Evolutionary conservation across 345 rosid species (phyloP).

Genomic region (Eucalyptus marginata): DNA sequence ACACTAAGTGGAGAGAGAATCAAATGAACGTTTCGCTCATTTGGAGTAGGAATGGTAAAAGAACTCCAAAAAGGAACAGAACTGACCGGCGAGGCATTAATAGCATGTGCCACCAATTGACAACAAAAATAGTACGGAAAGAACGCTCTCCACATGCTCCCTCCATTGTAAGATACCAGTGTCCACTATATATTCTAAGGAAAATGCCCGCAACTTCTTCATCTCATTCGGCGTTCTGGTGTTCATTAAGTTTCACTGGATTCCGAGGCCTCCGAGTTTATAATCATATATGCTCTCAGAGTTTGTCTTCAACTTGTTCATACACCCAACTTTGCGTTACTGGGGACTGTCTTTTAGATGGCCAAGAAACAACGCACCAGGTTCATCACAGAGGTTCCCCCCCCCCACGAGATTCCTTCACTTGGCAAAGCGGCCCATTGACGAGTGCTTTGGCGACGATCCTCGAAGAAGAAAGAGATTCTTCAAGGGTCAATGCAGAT

Average conservation of each 20-base stretch:
- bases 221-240: background rate
- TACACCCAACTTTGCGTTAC: background rate
- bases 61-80: background rate
- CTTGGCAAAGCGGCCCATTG: constrained; percentile 13
- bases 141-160: background rate
- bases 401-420: too few species aligned
- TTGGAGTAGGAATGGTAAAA: background rate
- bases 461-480: constrained; percentile 33
- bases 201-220: background rate
- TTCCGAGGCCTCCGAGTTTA: background rate
- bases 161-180: background rate
- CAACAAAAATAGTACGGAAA: background rate
- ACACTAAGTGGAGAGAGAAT: background rate
- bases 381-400: constrained; percentile 30
- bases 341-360: background rate
- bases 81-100: background rate
- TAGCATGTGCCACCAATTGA: background rate
- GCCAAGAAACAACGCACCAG: background rate
- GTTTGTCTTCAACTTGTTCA: background rate
- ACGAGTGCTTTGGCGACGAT: constrained; percentile 30
- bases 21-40: background rate
- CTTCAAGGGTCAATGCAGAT: background rate
- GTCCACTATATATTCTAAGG: background rate
- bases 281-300: background rate
- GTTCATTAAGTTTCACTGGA: background rate